Conservation (phyloP, 257 asterid genomes). For the Lithospermum erythrorhizon region DNA sequence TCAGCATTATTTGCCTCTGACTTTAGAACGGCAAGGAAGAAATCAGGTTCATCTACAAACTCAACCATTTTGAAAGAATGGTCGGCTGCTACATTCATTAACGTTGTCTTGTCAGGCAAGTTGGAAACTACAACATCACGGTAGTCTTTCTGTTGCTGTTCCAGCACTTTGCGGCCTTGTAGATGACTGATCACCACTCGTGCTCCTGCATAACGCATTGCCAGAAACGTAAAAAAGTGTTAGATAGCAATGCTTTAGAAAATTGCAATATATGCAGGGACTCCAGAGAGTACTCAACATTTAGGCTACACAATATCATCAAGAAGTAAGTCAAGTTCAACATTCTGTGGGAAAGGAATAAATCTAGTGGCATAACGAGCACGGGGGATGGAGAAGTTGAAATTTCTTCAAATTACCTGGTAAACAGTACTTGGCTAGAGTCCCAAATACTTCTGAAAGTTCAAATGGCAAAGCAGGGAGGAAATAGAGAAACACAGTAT, state of each 20-base stretch:
- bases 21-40: conserved; percentile 41
- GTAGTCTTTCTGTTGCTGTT: conserved; percentile 42
- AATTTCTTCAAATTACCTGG: conserved; percentile 39
- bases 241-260: background rate
- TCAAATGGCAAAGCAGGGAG: conserved; percentile 66
- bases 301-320: too few relatives aligned
- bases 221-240: background rate
- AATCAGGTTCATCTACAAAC: conserved; percentile 46
- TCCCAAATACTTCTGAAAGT: conserved; percentile 49
- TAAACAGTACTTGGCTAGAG: conserved; percentile 47
- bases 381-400: background rate
- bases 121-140: conserved; percentile 52
- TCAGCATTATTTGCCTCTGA: conserved; percentile 8
- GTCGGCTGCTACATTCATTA: conserved; percentile 32
- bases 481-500: conserved; percentile 62
- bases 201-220: conserved; percentile 36
- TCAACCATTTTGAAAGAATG: conserved; percentile 45
- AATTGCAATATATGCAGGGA: background rate
- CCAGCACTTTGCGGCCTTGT: conserved; percentile 48
- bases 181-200: conserved; percentile 81
- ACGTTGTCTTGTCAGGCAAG: conserved; percentile 39
- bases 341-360: background rate
- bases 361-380: background rate
- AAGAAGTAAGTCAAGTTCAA: background rate
- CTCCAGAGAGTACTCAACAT: too few relatives aligned